Conservation (phyloP, 306 rosid genomes). For the Mimosa bimucronata region DNA sequence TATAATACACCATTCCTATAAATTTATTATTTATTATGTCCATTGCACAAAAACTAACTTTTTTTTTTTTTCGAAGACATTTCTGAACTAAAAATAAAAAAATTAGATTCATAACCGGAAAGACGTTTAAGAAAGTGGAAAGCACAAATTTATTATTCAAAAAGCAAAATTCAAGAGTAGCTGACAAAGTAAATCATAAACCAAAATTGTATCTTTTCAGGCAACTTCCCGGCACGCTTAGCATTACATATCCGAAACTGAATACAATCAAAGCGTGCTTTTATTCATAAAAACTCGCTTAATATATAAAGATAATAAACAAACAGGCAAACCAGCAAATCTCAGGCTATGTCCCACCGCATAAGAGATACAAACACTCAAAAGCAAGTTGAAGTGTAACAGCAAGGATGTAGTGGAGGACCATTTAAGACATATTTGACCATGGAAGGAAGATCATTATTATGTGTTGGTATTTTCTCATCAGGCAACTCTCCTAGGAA, state of each 20-base stretch:
- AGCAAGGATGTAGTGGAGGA: too few relatives aligned
- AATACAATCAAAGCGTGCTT: background rate
- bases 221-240: background rate
- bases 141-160: background rate
- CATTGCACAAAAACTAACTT: background rate
- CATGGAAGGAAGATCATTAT: background rate
- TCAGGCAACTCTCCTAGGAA: slow-evolving; percentile 75
- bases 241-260: background rate
- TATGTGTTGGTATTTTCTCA: slow-evolving; percentile 25
- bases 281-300: background rate
- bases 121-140: background rate
- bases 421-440: too few relatives aligned
- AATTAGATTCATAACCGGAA: background rate
- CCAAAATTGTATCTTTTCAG: background rate
- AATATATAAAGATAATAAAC: background rate
- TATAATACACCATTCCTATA: too few relatives aligned
- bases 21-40: background rate
- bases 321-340: background rate
- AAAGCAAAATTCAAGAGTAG: background rate
- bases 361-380: slow-evolving; percentile 1
- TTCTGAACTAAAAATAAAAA: too few relatives aligned
- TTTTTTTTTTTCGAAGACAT: background rate
- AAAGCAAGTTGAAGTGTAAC: background rate
- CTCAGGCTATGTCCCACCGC: slow-evolving; percentile 13
- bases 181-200: background rate